Percentiles rank a stretch among this genome's conserved stretches.
Conservation (phyloP, 495 filamentous ascomycete genomes). For the Cercophora sp. region DNA sequence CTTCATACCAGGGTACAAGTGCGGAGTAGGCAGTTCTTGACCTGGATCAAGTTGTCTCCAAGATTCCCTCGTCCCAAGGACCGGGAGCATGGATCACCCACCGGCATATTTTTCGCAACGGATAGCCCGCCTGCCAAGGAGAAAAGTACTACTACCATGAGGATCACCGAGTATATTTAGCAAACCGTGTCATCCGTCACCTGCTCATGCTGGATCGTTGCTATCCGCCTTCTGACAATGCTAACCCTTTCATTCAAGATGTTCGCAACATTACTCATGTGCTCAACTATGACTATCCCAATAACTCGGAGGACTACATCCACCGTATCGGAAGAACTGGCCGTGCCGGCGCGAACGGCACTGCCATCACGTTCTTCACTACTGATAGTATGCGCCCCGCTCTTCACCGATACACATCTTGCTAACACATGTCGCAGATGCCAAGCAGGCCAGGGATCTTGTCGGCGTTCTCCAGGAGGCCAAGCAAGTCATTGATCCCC, state of each 20-base stretch:
- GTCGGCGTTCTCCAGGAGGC: conserved; percentile 88
- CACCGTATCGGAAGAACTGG: conserved; percentile 98
- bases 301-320: conserved; percentile 99
- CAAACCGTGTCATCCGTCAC: conserved; percentile 33
- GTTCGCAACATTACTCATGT: conserved; percentile 99
- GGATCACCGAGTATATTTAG: conserved; percentile 58
- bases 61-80: conserved; percentile 57
- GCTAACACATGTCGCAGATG: conserved; percentile 57
- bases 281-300: conserved; percentile 99
- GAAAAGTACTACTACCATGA: conserved; percentile 59
- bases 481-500: conserved; percentile 97
- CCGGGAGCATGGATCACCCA: conserved; percentile 58
- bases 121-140: conserved; percentile 54
- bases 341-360: conserved; percentile 88
- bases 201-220: conserved; percentile 54
- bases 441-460: conserved; percentile 95
- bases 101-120: conserved; percentile 53
- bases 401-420: not conserved
- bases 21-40: conserved; percentile 71
- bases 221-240: conserved; percentile 52
- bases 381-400: conserved; percentile 79
- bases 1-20: conserved; percentile 56
- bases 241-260: conserved; percentile 89
- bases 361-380: conserved; percentile 95
- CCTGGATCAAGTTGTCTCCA: conserved; percentile 55